Evolutionary conservation across 2,329 filamentous ascomycete genomes (phyloP), one percentile per base, ranked within the genome.

Genomic region (Neofusicoccum laricinum): DNA sequence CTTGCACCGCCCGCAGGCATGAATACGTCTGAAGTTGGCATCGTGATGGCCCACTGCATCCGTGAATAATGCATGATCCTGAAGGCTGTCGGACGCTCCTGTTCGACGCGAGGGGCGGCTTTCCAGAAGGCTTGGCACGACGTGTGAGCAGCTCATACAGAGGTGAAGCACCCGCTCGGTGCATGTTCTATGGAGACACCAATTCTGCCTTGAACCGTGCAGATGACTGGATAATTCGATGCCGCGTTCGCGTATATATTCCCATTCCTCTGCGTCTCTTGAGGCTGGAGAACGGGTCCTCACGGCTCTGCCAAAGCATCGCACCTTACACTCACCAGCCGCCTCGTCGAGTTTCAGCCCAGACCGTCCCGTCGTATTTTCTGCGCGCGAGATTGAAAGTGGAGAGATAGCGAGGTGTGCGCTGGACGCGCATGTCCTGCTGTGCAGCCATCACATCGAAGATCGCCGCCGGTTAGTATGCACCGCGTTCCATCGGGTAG

Each of bases 361-460:
- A 12, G 21, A 17, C 40, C 38, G 25, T 32, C 40, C 38, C 45
- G 40, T 58, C 53, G 53, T 40, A 58, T 58, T 45, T 58, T 11
- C 25, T 34, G 38, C 40, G 40, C 38, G 19, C 21, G 45, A 7
- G 38, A 45, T 21, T 40, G 25, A 15, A 58, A 58, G 53, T 25
- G 36, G 53, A 58, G 21, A 14, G 38, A 30, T 30, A 30, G 25
- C 38, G 30, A 34, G 38, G 40, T 41, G 53, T 58, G 53, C 43
- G 53, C 25, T 58, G 53, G 53, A 58, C 38, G 53, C 38, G 53
- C 53, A 58, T 25, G 17, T 25, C 14, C 53, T 58, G 53, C 40
- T 58, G 53, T 45, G 53, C 53, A 55, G 53, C 53, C 41, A 58
- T 45, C 38, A 19, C 53, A 58, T 58, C 40, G 53, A 58, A 43